These are phyloP conservation scores for Lactarius hengduanensis DNA, from an alignment of 768 basidiomycete genomes.

Conservation along the genomic window DNA sequence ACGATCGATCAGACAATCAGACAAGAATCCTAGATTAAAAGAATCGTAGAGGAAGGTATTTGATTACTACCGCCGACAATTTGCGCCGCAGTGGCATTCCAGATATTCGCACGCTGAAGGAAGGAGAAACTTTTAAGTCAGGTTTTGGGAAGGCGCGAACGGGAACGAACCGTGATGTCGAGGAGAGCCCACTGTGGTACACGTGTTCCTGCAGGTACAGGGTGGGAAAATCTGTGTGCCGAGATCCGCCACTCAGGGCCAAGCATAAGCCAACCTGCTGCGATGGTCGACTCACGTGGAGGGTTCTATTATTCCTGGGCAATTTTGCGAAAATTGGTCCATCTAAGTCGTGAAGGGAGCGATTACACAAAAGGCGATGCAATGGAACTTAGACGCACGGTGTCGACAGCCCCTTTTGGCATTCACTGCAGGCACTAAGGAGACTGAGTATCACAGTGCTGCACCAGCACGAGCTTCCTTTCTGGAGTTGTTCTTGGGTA, in stretches of 20 bases:
- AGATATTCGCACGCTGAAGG: background rate
- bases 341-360: background rate
- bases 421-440: no score
- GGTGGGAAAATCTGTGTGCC: constrained; percentile 8
- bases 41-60: background rate
- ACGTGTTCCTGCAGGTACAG: constrained; percentile 13
- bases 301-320: background rate
- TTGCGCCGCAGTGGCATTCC: background rate
- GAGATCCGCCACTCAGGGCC: background rate
- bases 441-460: no score
- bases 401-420: no score
- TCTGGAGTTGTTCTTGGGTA: background rate
- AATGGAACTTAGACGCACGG: no score
- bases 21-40: no score
- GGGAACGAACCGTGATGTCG: constrained; percentile 8
- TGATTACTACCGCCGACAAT: constrained; percentile 8
- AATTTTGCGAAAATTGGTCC: background rate
- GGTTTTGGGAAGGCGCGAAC: background rate
- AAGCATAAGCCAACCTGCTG: background rate
- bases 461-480: background rate
- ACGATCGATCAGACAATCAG: background rate
- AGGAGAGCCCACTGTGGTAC: constrained; percentile 21
- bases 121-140: background rate
- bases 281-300: background rate
- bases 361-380: no score